Conservation (phyloP, 179 eudicot species). For the Amaranthus tricolor region DNA sequence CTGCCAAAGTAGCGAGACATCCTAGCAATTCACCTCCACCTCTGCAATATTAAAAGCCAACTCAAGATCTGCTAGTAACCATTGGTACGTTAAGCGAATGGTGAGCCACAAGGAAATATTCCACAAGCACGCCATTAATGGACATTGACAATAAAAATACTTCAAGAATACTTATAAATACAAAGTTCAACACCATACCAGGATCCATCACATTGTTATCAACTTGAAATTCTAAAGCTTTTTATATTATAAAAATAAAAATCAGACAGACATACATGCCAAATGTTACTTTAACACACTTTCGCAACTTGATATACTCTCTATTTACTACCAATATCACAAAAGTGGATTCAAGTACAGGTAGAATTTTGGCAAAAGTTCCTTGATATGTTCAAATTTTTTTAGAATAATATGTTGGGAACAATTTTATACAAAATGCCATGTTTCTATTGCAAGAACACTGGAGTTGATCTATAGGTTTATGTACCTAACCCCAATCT, state of each 20-base stretch:
- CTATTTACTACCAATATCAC: neutral
- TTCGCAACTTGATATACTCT: neutral
- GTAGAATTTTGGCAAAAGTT: neutral
- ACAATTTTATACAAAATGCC: neutral
- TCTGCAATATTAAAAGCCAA: conserved; percentile 47
- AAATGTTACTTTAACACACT: neutral
- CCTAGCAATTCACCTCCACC: conserved; percentile 91
- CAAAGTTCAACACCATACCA: neutral
- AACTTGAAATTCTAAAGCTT: neutral
- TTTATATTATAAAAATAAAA: neutral
- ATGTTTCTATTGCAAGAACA: neutral
- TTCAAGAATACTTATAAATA: neutral
- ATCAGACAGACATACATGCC: neutral
- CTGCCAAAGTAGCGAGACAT: conserved; percentile 76
- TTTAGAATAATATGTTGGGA: neutral
- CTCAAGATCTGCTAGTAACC: conserved; percentile 6
- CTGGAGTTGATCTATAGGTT: too few species aligned
- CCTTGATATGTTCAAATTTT: neutral
- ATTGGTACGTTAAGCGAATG: neutral
- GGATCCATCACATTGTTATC: neutral
- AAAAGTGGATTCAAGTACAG: neutral
- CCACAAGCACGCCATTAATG: neutral
- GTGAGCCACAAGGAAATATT: neutral
- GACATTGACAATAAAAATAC: neutral
- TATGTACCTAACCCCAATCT: too few species aligned